Base-by-base conservation (phyloP, 768 basidiomycete genomes). In the Mrakia frigida region DNA sequence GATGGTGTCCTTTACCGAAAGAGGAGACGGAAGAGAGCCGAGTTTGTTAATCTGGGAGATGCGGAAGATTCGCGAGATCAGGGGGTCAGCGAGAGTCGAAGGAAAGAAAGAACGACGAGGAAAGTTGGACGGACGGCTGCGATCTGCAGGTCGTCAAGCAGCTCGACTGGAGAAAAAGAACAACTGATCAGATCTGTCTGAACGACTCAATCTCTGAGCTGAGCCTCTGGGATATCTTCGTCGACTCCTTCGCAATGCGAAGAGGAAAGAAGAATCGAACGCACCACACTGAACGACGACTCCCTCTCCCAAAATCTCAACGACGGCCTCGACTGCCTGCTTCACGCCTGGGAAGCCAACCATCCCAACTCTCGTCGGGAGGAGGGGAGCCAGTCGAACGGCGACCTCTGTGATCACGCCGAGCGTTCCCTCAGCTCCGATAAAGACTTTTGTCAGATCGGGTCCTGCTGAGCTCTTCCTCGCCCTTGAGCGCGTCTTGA, bases 281-380 rank as follows among this genome's bases (percentile, higher is more conserved):
- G 2, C 56, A 56, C 73, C 52, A 69, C 59, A 78, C 28, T 77
- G 71, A 67, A 70, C 50, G 43, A 65, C 70, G 11, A 69, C 60
- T 31, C 73, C 71, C 53, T 77, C 50, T 37, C 14, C 35, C 31
- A 37, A 61, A 46, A 95, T 90, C 81, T 93, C 92, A 77, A 90
- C 88, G 10, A 94, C 94, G 0, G 93, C 92, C 60, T 85, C 86
- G 3, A 92, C 90, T 0, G 95, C 95, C 59, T 87, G 85, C 73
- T 89, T 86, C 11, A 95, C 92, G 75, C 89, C 86, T 0, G 89
- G 89, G 84, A 98, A 98, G 76, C 92, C 91, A 11, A 90, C 92
- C 84, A 97, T 90, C 0, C 92, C 93, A 50, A 95, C 93, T 78
- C 89, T 90, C 6, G 91, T 92, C 0, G 93, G 93, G 5, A 94